These are phyloP conservation scores for Reticulascus tulasneorum DNA, from an alignment of 2,329 filamentous ascomycete genomes.

Conservation along the genomic window DNA sequence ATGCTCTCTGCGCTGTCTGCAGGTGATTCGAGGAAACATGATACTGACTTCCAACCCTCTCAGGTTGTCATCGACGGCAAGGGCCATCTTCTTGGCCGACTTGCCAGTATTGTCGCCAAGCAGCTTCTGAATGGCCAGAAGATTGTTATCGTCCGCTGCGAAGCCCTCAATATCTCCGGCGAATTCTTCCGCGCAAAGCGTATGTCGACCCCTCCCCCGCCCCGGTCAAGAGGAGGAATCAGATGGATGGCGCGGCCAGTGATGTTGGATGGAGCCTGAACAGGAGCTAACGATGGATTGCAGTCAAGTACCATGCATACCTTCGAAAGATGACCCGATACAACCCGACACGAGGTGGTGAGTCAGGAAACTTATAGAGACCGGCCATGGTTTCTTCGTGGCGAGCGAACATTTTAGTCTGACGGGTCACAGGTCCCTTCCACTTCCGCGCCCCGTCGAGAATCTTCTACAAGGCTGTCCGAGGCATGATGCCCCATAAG, in stretches of 20 bases:
- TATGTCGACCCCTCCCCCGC: conserved; percentile 58
- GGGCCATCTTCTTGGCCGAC: conserved; percentile 98
- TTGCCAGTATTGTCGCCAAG: conserved; percentile 97
- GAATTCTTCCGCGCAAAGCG: conserved; percentile 99
- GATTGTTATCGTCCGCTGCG: conserved; percentile 97
- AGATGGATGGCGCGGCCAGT: conserved; percentile 1
- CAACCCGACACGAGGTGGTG: conserved; percentile 98
- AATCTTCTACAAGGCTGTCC: conserved; percentile 99
- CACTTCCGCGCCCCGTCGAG: conserved; percentile 98
- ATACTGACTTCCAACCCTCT: conserved; percentile 24
- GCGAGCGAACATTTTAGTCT: conserved; percentile 21
- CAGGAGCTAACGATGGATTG: conserved; percentile 46
- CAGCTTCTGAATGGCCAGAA: conserved; percentile 98
- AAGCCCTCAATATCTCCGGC: conserved; percentile 99
- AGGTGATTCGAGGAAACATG: neutral
- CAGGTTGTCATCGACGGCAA: conserved; percentile 99
- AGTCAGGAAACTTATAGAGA: conserved; percentile 31
- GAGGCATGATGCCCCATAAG: conserved; percentile 99
- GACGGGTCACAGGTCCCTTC: conserved; percentile 74
- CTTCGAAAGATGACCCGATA: conserved; percentile 99
- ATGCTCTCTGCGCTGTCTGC: no score
- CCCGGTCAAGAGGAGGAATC: conserved; percentile 2
- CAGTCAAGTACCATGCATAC: conserved; percentile 99
- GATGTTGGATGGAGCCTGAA: neutral
- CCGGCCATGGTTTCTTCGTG: conserved; percentile 7